phyloP scores from a whole-genome alignment of 139 green algal genomes.

The Pleodorina starrii region DNA sequence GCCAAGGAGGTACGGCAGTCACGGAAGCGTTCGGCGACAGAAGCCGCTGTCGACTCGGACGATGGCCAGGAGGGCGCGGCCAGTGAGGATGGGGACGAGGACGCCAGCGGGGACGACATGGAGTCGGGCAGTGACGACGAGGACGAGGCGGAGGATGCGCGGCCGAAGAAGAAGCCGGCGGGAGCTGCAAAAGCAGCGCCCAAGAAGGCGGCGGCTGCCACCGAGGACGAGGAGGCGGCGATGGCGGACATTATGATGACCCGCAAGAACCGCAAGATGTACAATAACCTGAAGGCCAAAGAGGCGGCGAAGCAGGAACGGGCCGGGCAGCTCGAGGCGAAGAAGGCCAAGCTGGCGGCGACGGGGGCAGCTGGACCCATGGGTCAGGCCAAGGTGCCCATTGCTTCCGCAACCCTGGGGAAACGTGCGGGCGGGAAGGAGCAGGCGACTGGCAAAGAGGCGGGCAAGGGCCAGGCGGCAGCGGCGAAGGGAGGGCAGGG shows the following conservation, averaged over 20 bases:
- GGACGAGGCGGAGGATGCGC: slow-evolving; percentile 39
- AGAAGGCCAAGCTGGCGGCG: slow-evolving; percentile 39
- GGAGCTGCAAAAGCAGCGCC: slow-evolving; percentile 7
- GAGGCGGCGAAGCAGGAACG: slow-evolving; percentile 72
- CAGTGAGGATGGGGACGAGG: slow-evolving; percentile 50
- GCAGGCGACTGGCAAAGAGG: not conserved
- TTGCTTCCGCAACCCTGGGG: not conserved
- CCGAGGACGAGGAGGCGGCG: slow-evolving; percentile 71
- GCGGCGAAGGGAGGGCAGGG: no score
- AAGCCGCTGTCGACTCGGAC: slow-evolving; percentile 4
- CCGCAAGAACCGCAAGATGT: slow-evolving; percentile 90
- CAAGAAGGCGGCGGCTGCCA: slow-evolving; percentile 40
- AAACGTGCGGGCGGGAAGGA: not conserved
- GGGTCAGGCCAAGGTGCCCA: slow-evolving; percentile 11
- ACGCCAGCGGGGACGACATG: slow-evolving; percentile 27
- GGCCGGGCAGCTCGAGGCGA: slow-evolving; percentile 70
- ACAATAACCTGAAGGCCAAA: slow-evolving; percentile 83
- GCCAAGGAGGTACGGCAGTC: slow-evolving; percentile 72
- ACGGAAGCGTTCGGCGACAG: not conserved
- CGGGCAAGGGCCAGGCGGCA: not conserved
- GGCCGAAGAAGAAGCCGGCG: slow-evolving; percentile 9
- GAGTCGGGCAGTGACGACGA: not conserved
- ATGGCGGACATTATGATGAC: slow-evolving; percentile 95
- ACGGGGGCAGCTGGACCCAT: slow-evolving; percentile 8
- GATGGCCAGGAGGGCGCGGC: slow-evolving; percentile 54